phyloP scores from a whole-genome alignment of 805 yeast species.

The Kregervanrija delftensis region DNA sequence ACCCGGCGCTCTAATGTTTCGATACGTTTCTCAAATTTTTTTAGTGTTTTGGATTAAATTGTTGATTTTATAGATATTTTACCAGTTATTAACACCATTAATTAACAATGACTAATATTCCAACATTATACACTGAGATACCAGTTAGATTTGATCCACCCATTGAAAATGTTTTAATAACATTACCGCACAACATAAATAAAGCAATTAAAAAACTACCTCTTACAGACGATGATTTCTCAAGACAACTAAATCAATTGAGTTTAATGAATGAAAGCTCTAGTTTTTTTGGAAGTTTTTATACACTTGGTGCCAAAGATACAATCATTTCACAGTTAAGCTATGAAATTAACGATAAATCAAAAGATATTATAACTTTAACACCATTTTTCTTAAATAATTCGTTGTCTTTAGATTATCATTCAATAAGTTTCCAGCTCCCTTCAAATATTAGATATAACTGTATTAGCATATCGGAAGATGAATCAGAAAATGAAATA shows the following conservation, averaged over 20 bases:
- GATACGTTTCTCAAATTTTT: no score
- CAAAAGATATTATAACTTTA: conserved; percentile 24
- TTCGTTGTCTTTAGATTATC: conserved; percentile 28
- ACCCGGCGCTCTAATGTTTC: no score
- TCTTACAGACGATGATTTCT: not conserved
- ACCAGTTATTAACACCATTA: no score
- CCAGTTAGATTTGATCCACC: conserved; percentile 1
- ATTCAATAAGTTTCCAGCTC: conserved; percentile 31
- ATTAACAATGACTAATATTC: not conserved
- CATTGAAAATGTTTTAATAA: not conserved
- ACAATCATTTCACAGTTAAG: conserved; percentile 19
- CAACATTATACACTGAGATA: not conserved
- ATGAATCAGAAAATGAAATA: conserved; percentile 16
- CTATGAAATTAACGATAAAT: not conserved
- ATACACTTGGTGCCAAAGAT: conserved; percentile 7
- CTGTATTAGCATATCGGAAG: conserved; percentile 33
- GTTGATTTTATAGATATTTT: no score
- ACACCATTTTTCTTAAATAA: conserved; percentile 35
- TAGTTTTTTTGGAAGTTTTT: conserved; percentile 15
- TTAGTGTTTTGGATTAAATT: no score
- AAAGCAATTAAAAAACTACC: conserved; percentile 5
- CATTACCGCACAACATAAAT: conserved; percentile 6
- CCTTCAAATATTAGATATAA: conserved; percentile 31
- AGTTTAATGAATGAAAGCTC: not conserved
- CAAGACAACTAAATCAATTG: not conserved